A percentile compares a stretch with the other conserved stretches of the same genome.
These are phyloP conservation scores for Trichoderma afroharzianum DNA, from an alignment of 2,329 filamentous ascomycete genomes.

Conservation along the genomic window DNA sequence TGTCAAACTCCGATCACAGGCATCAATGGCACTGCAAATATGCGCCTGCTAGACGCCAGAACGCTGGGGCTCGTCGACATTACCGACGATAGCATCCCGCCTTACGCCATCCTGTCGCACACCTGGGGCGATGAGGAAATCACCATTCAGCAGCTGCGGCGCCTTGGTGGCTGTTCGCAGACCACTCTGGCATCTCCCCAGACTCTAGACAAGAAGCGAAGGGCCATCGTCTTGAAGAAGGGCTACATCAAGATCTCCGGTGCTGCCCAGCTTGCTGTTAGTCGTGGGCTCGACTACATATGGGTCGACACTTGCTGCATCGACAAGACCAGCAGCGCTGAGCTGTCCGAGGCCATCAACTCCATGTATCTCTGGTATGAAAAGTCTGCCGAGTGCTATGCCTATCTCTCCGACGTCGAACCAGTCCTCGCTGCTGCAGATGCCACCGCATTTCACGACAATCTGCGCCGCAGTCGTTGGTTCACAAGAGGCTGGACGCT, in stretches of 20 bases:
- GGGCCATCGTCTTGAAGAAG: conserved; percentile 3
- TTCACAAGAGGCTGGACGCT: conserved; percentile 19
- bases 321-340: neutral
- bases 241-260: conserved; percentile 25
- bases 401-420: conserved; percentile 25
- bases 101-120: conserved; percentile 31
- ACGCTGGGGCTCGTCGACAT: conserved; percentile 15
- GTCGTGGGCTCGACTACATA: conserved; percentile 22
- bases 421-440: neutral
- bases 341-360: conserved; percentile 11
- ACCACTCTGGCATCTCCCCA: neutral
- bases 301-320: conserved; percentile 30
- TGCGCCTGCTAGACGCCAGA: conserved; percentile 13
- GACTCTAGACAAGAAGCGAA: conserved; percentile 1
- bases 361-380: conserved; percentile 25
- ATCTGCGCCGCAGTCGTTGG: conserved; percentile 23
- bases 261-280: conserved; percentile 6
- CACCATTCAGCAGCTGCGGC: conserved; percentile 24
- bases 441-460: neutral
- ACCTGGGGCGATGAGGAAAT: conserved; percentile 29
- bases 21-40: neutral
- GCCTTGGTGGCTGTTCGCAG: conserved; percentile 8
- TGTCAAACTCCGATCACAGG: neutral
- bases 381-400: conserved; percentile 25
- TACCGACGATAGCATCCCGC: conserved; percentile 18